phyloP scores from a whole-genome alignment of 768 basidiomycete genomes.

The Dendrothele bispora region DNA sequence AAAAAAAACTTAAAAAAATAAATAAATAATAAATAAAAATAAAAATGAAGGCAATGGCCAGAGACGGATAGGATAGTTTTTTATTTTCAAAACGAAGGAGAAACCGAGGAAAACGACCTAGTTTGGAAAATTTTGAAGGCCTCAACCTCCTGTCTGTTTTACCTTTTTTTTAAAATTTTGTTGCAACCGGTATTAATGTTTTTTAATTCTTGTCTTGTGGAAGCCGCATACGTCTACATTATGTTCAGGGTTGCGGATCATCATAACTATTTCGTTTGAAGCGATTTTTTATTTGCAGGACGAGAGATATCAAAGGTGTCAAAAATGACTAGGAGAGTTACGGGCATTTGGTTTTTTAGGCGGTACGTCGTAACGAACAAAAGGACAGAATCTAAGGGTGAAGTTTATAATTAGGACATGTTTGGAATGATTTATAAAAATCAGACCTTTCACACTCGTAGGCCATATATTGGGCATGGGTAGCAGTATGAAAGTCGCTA shows the following conservation, averaged over 20 bases:
- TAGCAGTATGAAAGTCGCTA: constrained; percentile 81
- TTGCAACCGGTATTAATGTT: too few species aligned
- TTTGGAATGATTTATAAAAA: constrained; percentile 1
- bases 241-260: not conserved
- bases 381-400: constrained; percentile 64
- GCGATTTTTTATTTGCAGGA: too few species aligned
- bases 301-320: constrained; percentile 15
- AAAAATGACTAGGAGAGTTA: constrained; percentile 50
- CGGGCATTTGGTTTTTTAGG: constrained; percentile 79
- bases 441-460: constrained; percentile 83
- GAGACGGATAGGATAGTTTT: too few species aligned
- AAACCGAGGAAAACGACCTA: too few species aligned
- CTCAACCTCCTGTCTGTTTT: too few species aligned
- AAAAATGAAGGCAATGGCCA: not conserved
- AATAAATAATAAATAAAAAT: too few species aligned
- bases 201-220: too few species aligned
- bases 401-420: not conserved
- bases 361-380: constrained; percentile 88
- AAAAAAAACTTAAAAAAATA: too few species aligned
- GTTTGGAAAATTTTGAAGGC: too few species aligned
- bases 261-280: not conserved
- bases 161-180: too few species aligned
- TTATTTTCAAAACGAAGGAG: too few species aligned
- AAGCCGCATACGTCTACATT: not conserved
- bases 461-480: constrained; percentile 80